Evolutionary conservation across 176 grass and related monocot species (phyloP).

Genomic region (Ampelocalamus luodianensis): DNA sequence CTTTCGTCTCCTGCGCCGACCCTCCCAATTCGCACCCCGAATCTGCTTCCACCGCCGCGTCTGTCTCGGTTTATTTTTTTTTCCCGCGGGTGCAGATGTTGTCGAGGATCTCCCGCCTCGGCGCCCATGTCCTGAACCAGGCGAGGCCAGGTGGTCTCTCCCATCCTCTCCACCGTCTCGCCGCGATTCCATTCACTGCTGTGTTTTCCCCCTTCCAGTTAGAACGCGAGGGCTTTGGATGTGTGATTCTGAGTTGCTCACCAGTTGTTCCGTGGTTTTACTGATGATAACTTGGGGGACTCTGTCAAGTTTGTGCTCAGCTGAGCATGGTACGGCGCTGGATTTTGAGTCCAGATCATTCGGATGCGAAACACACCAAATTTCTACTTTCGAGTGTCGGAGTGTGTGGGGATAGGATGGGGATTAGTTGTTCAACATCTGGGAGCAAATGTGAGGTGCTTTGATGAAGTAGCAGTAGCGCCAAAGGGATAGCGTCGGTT

Average conservation of each 20-base stretch:
- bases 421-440: background rate
- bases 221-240: background rate
- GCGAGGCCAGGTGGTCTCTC: conserved; percentile 43
- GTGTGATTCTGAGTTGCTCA: background rate
- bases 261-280: background rate
- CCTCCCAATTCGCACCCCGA: background rate
- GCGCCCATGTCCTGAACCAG: conserved; percentile 36
- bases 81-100: conserved; percentile 41
- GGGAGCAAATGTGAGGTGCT: background rate
- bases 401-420: background rate
- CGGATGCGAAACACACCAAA: background rate
- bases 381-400: background rate
- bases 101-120: conserved; percentile 59
- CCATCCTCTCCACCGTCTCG: background rate
- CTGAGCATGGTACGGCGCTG: too few species aligned
- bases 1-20: background rate
- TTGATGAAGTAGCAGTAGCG: background rate
- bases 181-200: background rate
- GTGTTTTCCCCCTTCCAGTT: background rate
- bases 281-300: background rate
- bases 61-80: background rate
- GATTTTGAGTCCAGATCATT: background rate
- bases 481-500: background rate
- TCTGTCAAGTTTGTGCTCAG: background rate
- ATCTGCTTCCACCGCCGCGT: conserved; percentile 9